Percentiles rank a stretch among this genome's conserved stretches.
Evolutionary conservation across 768 basidiomycete genomes (phyloP).

Genomic region (Pisolithus microcarpus): DNA sequence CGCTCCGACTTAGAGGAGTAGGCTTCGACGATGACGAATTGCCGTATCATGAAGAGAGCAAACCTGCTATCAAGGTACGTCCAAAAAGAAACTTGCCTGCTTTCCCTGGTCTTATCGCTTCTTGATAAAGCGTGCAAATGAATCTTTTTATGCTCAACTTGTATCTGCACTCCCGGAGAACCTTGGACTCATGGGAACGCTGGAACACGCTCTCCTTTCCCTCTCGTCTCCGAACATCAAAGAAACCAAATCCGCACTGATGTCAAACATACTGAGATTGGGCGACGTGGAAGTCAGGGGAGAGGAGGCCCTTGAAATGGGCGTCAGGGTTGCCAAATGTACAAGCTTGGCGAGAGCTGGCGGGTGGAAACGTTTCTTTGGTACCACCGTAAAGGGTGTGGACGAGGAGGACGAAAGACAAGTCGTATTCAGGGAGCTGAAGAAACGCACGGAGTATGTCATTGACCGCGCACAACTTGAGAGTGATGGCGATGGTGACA

Average conservation of each 20-base stretch:
- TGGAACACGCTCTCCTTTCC: conserved; percentile 23
- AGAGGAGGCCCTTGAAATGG: conserved; percentile 70
- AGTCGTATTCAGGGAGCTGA: conserved; percentile 33
- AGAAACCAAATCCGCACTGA: conserved; percentile 56
- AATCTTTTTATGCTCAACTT: conserved; percentile 58
- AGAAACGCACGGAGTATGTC: conserved; percentile 48
- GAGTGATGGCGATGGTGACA: conserved; percentile 25
- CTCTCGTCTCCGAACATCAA: conserved; percentile 52
- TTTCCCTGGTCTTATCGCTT: background rate
- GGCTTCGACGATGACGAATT: conserved; percentile 78
- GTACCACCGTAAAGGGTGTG: conserved; percentile 25
- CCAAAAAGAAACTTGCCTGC: background rate
- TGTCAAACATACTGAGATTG: conserved; percentile 62
- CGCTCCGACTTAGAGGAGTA: conserved; percentile 51
- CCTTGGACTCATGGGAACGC: conserved; percentile 23
- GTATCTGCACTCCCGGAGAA: conserved; percentile 28
- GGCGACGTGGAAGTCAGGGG: conserved; percentile 64
- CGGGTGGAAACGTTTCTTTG: conserved; percentile 57
- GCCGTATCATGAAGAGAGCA: conserved; percentile 57
- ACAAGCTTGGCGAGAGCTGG: conserved; percentile 66
- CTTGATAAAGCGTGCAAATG: conserved; percentile 54
- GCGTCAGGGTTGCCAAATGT: conserved; percentile 72
- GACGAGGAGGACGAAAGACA: conserved; percentile 23
- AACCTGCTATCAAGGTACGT: conserved; percentile 65
- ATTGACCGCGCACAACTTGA: conserved; percentile 39